Evolutionary conservation across 192 early-diverging fungal species (phyloP), one percentile per base, ranked within the genome.

Genomic region (Backusella westeae): DNA sequence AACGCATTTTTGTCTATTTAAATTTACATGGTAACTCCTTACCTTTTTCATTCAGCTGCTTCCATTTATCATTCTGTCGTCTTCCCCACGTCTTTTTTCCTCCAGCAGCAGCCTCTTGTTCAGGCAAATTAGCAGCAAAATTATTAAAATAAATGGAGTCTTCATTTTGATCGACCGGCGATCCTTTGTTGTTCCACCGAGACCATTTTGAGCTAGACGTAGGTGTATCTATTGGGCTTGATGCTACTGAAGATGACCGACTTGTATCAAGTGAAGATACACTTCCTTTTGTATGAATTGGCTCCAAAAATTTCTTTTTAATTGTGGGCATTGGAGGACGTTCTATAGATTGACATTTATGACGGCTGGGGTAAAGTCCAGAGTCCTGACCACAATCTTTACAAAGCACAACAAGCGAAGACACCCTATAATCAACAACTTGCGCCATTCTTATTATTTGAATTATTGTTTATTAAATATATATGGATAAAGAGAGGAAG

Each of bases 351-450:
- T 77, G 26, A 66, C 88, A 89, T 56, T 84, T 81, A 72, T 89
- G 88, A 59, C 80, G 71, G 8, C 85, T 86, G 6, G 89, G 89
- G 72, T 90, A 90, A 21, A 84, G 34, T 15, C 89, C 89, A 26
- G 89, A 88, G 41, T 90, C 89, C 41, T 87, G 80, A 9, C 82
- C 82, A 81, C 89, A 90, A 73, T 90, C 89, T 44, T 86, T 88
- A 77, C 89, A 90, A 65, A 89, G 82, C 9, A 90, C 80, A 9
- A 83, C 85, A 41, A 90, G 76, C 52, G 79, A 81, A 12, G 89
- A 90, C 7, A 90, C 77, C 29, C 89, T 79, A 76, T 90, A 90
- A 79, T 90, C 89, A 29, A 77, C 71, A 19, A 77, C 76, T 9
- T 77, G 72, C 7, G 53, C n/a, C 53, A 79, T 72, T 35, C 67